phyloP scores from a whole-genome alignment of 495 filamentous ascomycete genomes.

The Neurospora sp. region DNA sequence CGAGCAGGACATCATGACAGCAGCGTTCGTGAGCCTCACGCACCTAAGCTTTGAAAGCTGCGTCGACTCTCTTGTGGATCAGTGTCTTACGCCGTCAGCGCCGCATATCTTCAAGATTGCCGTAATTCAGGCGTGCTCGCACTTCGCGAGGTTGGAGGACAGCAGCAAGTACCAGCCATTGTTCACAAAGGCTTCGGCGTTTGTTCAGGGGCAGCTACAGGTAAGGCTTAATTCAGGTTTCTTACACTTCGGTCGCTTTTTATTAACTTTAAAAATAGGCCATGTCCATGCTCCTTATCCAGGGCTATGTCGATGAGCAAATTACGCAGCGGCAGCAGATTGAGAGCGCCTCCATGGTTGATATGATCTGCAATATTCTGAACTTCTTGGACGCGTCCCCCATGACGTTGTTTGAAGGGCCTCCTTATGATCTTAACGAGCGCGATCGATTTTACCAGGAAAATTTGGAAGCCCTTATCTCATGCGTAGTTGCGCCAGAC shows the following conservation, averaged over 20 bases:
- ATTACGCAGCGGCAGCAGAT: conserved; percentile 29
- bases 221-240: conserved; percentile 17
- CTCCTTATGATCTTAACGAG: conserved; percentile 22
- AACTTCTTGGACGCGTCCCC: conserved; percentile 44
- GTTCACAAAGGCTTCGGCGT: conserved; percentile 43
- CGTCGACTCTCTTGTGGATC: conserved; percentile 41
- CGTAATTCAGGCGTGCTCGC: conserved; percentile 45
- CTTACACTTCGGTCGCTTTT: neutral
- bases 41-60: conserved; percentile 48
- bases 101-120: conserved; percentile 52
- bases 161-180: conserved; percentile 40
- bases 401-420: conserved; percentile 39
- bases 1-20: conserved; percentile 53
- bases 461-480: conserved; percentile 40
- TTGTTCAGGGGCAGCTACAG: conserved; percentile 45
- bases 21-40: conserved; percentile 51
- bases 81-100: conserved; percentile 43
- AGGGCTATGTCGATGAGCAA: conserved; percentile 32
- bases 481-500: conserved; percentile 40
- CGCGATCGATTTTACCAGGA: conserved; percentile 38
- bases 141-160: conserved; percentile 42
- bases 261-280: conserved; percentile 21
- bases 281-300: conserved; percentile 29
- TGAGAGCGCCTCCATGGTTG: conserved; percentile 27
- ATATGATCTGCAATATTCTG: conserved; percentile 41